Conservation (phyloP, 805 yeast genomes). For the Brettanomyces nanus region DNA sequence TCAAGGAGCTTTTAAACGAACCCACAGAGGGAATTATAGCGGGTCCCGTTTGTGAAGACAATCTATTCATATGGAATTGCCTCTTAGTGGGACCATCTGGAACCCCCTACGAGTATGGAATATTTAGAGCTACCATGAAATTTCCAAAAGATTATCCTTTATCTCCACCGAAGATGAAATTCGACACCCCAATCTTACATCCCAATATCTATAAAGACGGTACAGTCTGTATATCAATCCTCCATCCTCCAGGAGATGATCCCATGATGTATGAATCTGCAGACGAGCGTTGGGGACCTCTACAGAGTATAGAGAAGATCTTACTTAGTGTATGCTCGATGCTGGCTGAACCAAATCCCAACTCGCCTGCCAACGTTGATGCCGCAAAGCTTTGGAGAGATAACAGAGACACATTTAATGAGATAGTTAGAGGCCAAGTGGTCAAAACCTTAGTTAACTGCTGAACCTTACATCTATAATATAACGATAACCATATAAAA, state of each 20-base stretch:
- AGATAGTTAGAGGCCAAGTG: constrained; percentile 59
- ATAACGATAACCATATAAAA: too few relatives aligned
- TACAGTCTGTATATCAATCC: constrained; percentile 88
- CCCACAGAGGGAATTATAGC: constrained; percentile 96
- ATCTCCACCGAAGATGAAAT: constrained; percentile 51
- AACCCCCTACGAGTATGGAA: constrained; percentile 48
- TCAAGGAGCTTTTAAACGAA: constrained; percentile 75
- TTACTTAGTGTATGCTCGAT: constrained; percentile 86
- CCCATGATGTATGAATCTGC: constrained; percentile 94
- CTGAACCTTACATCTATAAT: too few relatives aligned
- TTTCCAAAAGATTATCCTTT: constrained; percentile 49
- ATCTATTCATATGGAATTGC: constrained; percentile 48
- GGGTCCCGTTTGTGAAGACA: constrained; percentile 66
- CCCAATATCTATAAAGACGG: constrained; percentile 95
- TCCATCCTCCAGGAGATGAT: constrained; percentile 96
- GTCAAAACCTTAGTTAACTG: constrained; percentile 56
- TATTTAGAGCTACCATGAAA: constrained; percentile 40
- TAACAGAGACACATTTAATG: constrained; percentile 57
- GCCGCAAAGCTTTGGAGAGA: constrained; percentile 89
- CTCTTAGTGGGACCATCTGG: constrained; percentile 44
- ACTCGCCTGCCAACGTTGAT: constrained; percentile 86
- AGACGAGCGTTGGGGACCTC: constrained; percentile 97
- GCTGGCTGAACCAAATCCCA: constrained; percentile 95
- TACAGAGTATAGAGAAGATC: constrained; percentile 96
- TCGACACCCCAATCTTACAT: constrained; percentile 77